These are phyloP conservation scores for Nakazawaea ambrosiae DNA, from an alignment of 805 yeast genomes.

Conservation along the genomic window DNA sequence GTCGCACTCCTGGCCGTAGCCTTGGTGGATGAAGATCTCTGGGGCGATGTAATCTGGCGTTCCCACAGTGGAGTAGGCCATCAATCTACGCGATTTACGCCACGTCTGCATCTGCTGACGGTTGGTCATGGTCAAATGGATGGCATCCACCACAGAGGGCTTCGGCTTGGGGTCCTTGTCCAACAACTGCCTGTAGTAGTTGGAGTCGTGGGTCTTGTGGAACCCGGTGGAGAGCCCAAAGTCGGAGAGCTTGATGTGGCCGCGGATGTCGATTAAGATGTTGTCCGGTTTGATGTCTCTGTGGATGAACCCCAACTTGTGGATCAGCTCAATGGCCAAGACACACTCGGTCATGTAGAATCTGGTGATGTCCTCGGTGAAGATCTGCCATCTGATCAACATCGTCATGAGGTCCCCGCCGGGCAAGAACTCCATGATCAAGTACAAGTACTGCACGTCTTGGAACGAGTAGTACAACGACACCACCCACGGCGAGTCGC, in stretches of 20 bases:
- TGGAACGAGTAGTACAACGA: slow-evolving; percentile 78
- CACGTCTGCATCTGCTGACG: slow-evolving; percentile 94
- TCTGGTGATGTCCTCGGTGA: slow-evolving; percentile 87
- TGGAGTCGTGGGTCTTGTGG: slow-evolving; percentile 87
- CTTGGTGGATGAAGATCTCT: slow-evolving; percentile 86
- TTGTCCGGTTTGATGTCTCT: slow-evolving; percentile 98
- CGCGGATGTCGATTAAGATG: slow-evolving; percentile 57
- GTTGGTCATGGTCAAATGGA: slow-evolving; percentile 90
- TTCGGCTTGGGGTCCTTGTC: slow-evolving; percentile 46
- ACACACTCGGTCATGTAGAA: slow-evolving; percentile 97
- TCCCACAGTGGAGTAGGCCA: slow-evolving; percentile 96
- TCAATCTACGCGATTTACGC: slow-evolving; percentile 83
- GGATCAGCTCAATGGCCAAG: slow-evolving; percentile 89
- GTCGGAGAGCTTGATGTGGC: slow-evolving; percentile 62
- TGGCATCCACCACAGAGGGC: slow-evolving; percentile 79
- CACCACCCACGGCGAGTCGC: slow-evolving; percentile 86
- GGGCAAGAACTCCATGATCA: slow-evolving; percentile 77
- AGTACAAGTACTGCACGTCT: slow-evolving; percentile 64
- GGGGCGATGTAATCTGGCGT: slow-evolving; percentile 97
- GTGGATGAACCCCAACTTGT: slow-evolving; percentile 89
- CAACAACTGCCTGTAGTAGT: slow-evolving; percentile 73
- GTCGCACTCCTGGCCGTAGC: slow-evolving; percentile 95
- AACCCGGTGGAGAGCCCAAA: slow-evolving; percentile 86
- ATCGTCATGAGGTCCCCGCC: slow-evolving; percentile 92
- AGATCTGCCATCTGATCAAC: slow-evolving; percentile 91